Conservation (phyloP, 257 asterid genomes). For the Lavandula angustifolia region DNA sequence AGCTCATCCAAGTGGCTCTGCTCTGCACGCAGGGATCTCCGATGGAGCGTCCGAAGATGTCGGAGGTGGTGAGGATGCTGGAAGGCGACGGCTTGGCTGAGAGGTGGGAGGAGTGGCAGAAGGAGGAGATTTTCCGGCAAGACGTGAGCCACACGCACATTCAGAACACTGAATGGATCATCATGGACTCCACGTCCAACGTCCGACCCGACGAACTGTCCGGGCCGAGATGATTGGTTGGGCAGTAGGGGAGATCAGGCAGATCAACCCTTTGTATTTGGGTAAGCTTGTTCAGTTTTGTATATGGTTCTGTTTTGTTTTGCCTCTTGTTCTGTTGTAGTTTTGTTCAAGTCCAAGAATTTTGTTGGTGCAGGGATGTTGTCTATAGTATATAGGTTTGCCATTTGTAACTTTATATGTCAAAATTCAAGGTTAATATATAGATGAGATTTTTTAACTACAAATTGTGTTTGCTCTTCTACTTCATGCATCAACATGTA, state of each 20-base stretch:
- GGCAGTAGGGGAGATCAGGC: background rate
- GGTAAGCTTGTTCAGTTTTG: constrained; percentile 23
- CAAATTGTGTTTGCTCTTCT: too few relatives aligned
- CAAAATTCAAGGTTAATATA: background rate
- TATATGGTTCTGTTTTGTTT: constrained; percentile 34
- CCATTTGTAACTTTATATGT: constrained; percentile 20
- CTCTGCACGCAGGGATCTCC: constrained; percentile 80
- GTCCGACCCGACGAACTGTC: constrained; percentile 79
- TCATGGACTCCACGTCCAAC: constrained; percentile 63
- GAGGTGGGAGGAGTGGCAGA: constrained; percentile 98
- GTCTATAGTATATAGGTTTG: constrained; percentile 19
- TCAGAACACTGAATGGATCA: constrained; percentile 61
- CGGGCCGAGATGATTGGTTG: constrained; percentile 65
- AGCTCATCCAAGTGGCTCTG: constrained; percentile 82
- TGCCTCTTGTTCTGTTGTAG: background rate
- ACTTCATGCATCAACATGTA: too few relatives aligned
- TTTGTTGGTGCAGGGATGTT: constrained; percentile 9
- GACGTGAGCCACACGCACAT: constrained; percentile 48
- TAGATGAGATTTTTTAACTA: too few relatives aligned
- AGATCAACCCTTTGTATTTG: background rate
- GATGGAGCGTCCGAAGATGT: constrained; percentile 87
- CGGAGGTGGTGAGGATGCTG: constrained; percentile 87
- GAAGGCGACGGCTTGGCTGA: constrained; percentile 93
- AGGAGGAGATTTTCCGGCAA: constrained; percentile 77
- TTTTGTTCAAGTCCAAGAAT: constrained; percentile 17